Base-by-base conservation (phyloP, 805 yeast species). In the Saturnispora kantuleensis region DNA sequence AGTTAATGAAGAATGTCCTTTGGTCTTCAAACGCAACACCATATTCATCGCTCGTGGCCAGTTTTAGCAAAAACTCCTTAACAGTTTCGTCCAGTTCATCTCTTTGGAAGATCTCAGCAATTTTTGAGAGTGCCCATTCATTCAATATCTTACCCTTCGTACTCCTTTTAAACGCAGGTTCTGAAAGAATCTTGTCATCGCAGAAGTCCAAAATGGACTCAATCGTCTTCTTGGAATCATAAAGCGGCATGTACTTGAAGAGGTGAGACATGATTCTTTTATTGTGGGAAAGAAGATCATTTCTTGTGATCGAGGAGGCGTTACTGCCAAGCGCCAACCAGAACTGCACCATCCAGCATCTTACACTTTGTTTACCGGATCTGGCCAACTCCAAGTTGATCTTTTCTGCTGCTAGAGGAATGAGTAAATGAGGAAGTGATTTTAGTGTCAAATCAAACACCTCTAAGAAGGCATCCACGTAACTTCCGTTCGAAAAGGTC, bases 81-180 rank as follows among this genome's bases (percentile, higher is more conserved):
- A 76, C 64, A 10, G 58, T 53, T 5, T 60, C 58, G 10, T 66
- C 65, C 11, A 78, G 51, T 17, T 50, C 50, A 45, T 57, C 16
- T 50, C 57, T 29, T 48, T 62, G 31, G 50, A 63, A 78, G 3
- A 86, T 58, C 3, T 73, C 68, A 31, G 77, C 73, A 29, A 86
- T 51, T 44, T 77, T 77, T 26, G 71, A 69, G 47, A 87, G 56
- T 17, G 81, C 75, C 69, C 83, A 76, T 56, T 89, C 97, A 53
- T 85, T 86, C 55, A 90, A 73, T 12, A 88, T 72, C 48, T 77
- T 76, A 48, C 86, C 74, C 58, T 88, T 89, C 0, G 87, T 74
- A 48, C 80, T 67, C 54, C 79, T 81, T 52, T 76, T 76, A 57
- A 79, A 82, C 10, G 72, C 63, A 2, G 66, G 55, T 51, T 89